Base-by-base conservation (phyloP, 148 eudicot species). In the Polygonum aviculare region DNA sequence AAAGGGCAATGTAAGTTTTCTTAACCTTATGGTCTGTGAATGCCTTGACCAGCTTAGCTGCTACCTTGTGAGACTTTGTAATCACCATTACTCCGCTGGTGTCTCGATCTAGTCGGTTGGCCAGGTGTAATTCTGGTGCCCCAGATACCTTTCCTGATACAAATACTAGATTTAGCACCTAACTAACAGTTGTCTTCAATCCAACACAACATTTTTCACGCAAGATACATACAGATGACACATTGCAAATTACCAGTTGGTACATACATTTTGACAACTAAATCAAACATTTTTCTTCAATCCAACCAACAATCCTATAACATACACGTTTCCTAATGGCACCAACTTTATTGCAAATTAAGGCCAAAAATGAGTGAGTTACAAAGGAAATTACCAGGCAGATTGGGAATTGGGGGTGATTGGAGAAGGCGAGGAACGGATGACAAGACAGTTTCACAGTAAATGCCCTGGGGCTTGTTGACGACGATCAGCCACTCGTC, bases 91-190 rank as follows among this genome's bases (percentile, higher is more conserved):
- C 85, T 44, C 98, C 98, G 77, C 94, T 92, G 22, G 98, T 94
- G 80, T 94, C 98, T 50, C 98, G 97, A 78, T 94, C 97, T 70
- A 94, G 86, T 80, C 98, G 81, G 79, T 94, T 94, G n/a, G 98
- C 95, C n/a, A 94, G 90, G 85, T 94, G 98, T 59, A 94, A 78
- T 82, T 94, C 94, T 47, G 76, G 80, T 73, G 81, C 44, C 82
- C 81, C 74, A 14, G 76, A 72, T 71, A 81, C 78, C 75, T 79
- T 48, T 77, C 88, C 91, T 83, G 79, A 78, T 73, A 80, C 41
- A 69, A 39, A 19, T 33, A 33, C 44, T 35, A 38, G 39, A 36
- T 67, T 67, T 16, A 67, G 72, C 41, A 67, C 21, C 72, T 67
- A 38, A 14, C 38, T 11, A 67, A 16, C 72, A 35, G 21, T 67